Percentiles rank a stretch among this genome's conserved stretches.
Conservation (phyloP, 306 rosid genomes). For the Vicia sativa region DNA sequence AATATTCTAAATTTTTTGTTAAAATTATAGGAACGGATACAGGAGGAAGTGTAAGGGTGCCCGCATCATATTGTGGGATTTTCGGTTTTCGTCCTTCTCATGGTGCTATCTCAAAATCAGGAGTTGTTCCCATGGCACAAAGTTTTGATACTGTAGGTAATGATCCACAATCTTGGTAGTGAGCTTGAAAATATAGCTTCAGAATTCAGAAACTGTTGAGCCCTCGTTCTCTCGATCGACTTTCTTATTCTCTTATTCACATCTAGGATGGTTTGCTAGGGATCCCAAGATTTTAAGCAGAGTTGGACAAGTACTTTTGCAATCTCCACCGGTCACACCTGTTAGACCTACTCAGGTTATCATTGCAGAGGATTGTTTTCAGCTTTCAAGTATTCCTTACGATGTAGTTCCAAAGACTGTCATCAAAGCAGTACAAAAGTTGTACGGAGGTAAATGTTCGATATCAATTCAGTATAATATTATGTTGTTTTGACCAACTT, state of each 20-base stretch:
- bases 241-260: slow-evolving; percentile 44
- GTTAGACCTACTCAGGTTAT: slow-evolving; percentile 57
- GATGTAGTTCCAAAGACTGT: slow-evolving; percentile 46
- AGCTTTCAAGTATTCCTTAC: slow-evolving; percentile 67
- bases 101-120: slow-evolving; percentile 59
- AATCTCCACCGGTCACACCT: slow-evolving; percentile 46
- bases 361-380: slow-evolving; percentile 85
- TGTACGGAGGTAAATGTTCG: slow-evolving; percentile 68
- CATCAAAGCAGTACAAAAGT: slow-evolving; percentile 55
- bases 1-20: slow-evolving; percentile 2
- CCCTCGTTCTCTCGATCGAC: slow-evolving; percentile 15
- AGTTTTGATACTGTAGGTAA: slow-evolving; percentile 91
- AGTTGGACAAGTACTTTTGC: slow-evolving; percentile 69
- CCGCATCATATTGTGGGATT: slow-evolving; percentile 90
- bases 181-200: slow-evolving; percentile 9
- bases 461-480: background rate
- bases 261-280: slow-evolving; percentile 94
- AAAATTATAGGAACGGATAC: slow-evolving; percentile 77
- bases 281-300: slow-evolving; percentile 61
- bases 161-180: slow-evolving; percentile 25
- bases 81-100: slow-evolving; percentile 94
- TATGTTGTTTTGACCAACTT: background rate
- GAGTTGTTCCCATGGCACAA: slow-evolving; percentile 88
- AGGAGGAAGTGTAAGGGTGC: slow-evolving; percentile 93
- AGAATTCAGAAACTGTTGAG: slow-evolving; percentile 1